A percentile compares a stretch with the other conserved stretches of the same genome.
Evolutionary conservation across 257 asterid genomes (phyloP).

Genomic region (Scutellaria galericulata): DNA sequence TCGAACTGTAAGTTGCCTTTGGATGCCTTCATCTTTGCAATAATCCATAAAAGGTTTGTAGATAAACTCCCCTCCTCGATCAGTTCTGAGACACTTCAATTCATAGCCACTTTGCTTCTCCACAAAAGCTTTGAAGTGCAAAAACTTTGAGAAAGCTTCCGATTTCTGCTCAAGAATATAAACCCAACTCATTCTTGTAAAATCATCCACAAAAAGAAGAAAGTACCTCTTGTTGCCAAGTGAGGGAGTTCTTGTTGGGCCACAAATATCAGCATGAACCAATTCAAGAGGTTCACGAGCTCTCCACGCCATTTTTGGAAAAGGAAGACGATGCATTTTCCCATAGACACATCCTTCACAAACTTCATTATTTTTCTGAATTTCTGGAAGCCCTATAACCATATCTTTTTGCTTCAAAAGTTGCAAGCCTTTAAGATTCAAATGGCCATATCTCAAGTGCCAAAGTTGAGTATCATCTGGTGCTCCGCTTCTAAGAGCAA

Average conservation of each 20-base stretch:
- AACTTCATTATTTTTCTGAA: not conserved
- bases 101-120: constrained; percentile 14
- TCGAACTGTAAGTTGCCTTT: constrained; percentile 5
- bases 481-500: not conserved
- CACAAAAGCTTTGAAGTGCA: constrained; percentile 17
- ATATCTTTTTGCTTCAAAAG: constrained; percentile 9
- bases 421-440: not conserved
- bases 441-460: not conserved
- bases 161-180: constrained; percentile 19
- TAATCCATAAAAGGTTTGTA: constrained; percentile 8
- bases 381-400: constrained; percentile 21
- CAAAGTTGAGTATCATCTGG: not conserved
- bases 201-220: constrained; percentile 17
- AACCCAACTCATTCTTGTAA: constrained; percentile 22
- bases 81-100: constrained; percentile 11
- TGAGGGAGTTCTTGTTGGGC: constrained; percentile 18
- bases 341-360: constrained; percentile 28
- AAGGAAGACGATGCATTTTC: constrained; percentile 28
- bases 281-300: constrained; percentile 16
- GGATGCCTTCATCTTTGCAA: constrained; percentile 24
- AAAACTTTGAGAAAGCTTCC: not conserved
- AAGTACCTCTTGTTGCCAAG: not conserved
- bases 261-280: constrained; percentile 33
- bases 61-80: constrained; percentile 29
- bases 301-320: constrained; percentile 19